These are phyloP conservation scores for Phalaenopsis aphrodite DNA, from an alignment of 106 monocot species.

Conservation along the genomic window DNA sequence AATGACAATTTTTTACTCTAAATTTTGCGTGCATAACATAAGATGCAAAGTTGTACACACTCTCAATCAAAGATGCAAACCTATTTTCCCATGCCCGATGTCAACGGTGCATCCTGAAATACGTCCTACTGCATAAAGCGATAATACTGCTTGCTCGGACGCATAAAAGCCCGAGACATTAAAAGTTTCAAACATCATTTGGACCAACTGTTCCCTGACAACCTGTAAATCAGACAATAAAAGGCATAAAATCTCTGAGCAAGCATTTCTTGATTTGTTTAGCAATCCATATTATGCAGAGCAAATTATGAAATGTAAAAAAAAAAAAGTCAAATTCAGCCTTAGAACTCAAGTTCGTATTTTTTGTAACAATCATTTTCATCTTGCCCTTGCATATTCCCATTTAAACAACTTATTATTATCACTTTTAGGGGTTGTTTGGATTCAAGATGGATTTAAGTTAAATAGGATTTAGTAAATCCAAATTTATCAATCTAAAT, in stretches of 20 bases:
- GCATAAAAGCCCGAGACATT: constrained; percentile 99
- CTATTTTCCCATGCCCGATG: constrained; percentile 99
- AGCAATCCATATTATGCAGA: neutral
- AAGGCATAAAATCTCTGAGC: neutral
- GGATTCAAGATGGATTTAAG: too few relatives aligned
- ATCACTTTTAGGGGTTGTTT: too few relatives aligned
- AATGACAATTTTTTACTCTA: neutral
- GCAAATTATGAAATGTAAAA: neutral
- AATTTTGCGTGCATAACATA: neutral
- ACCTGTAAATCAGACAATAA: constrained; percentile 31
- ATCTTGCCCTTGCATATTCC: too few relatives aligned
- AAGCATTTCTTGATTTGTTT: neutral
- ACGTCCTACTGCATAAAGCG: constrained; percentile 97
- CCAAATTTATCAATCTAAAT: too few relatives aligned
- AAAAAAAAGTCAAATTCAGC: too few relatives aligned
- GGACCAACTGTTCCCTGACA: constrained; percentile 81
- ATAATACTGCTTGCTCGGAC: constrained; percentile 91
- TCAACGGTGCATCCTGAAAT: constrained; percentile 99
- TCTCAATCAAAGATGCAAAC: constrained; percentile 21
- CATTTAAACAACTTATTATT: too few relatives aligned
- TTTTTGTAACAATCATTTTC: too few relatives aligned
- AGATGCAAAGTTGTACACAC: neutral
- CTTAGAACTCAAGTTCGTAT: too few relatives aligned
- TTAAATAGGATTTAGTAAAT: too few relatives aligned
- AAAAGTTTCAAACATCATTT: constrained; percentile 96